Evolutionary conservation across 805 yeast genomes (phyloP).

Genomic region (Suhomyces sp.): DNA sequence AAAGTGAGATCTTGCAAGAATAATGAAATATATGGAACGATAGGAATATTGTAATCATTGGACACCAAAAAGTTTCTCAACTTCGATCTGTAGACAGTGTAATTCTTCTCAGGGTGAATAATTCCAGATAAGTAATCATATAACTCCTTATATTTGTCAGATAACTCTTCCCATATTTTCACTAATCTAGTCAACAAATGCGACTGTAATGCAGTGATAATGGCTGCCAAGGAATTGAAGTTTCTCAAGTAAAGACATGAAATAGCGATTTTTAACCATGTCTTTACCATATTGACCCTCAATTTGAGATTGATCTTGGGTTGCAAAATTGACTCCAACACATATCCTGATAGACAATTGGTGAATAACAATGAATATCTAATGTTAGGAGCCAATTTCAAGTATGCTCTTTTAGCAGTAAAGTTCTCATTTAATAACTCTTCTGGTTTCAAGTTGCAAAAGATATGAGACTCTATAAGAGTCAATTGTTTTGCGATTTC

Average conservation of each 20-base stretch:
- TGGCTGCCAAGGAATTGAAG: slow-evolving; percentile 76
- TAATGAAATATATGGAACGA: slow-evolving; percentile 73
- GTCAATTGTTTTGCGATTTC: slow-evolving; percentile 80
- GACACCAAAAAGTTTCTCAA: slow-evolving; percentile 52
- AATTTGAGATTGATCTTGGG: slow-evolving; percentile 49
- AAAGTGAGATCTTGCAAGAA: slow-evolving; percentile 79
- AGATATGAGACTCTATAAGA: slow-evolving; percentile 65
- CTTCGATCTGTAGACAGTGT: slow-evolving; percentile 63
- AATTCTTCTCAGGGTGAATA: slow-evolving; percentile 74
- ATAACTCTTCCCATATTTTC: slow-evolving; percentile 57
- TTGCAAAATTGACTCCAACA: slow-evolving; percentile 64
- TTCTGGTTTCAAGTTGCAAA: slow-evolving; percentile 59
- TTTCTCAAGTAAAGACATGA: slow-evolving; percentile 73
- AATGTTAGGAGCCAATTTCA: slow-evolving; percentile 63
- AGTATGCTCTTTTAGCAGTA: slow-evolving; percentile 56
- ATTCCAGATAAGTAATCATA: slow-evolving; percentile 65
- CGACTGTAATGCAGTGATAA: slow-evolving; percentile 73
- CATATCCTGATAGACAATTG: slow-evolving; percentile 69
- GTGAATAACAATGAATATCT: slow-evolving; percentile 64
- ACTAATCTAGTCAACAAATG: slow-evolving; percentile 64
- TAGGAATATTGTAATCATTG: slow-evolving; percentile 54
- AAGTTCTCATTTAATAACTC: slow-evolving; percentile 68
- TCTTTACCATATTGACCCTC: slow-evolving; percentile 55
- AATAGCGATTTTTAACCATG: slow-evolving; percentile 73
- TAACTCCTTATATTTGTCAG: slow-evolving; percentile 59